Evolutionary conservation across 2,329 filamentous ascomycete species (phyloP).

Genomic region (Fonsecaea monophora): DNA sequence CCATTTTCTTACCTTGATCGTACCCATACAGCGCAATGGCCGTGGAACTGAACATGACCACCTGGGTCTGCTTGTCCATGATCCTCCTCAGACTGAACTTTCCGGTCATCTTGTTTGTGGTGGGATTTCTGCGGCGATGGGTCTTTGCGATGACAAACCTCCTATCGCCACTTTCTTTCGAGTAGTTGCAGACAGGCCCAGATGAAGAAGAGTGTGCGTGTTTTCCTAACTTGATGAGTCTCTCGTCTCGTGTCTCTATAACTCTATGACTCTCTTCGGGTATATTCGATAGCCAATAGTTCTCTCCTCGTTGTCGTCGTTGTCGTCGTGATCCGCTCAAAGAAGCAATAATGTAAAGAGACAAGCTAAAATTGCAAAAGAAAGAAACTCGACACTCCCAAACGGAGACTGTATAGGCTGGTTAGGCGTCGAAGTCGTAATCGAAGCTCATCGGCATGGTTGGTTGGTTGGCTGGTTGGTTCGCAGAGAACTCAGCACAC

Average conservation of each 20-base stretch:
- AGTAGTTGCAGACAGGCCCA: too few species aligned
- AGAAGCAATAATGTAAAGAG: too few species aligned
- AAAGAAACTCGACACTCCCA: neutral
- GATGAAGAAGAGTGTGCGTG: too few species aligned
- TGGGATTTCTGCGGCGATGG: too few species aligned
- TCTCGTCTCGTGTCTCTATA: too few species aligned
- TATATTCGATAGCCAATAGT: too few species aligned
- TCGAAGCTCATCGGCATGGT: neutral
- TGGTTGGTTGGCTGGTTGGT: neutral
- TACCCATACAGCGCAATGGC: conserved; percentile 63
- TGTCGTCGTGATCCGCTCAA: too few species aligned
- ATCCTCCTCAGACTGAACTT: conserved; percentile 28
- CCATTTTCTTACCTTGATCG: conserved; percentile 43
- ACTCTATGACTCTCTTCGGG: too few species aligned
- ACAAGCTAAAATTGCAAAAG: neutral
- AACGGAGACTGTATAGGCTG: neutral
- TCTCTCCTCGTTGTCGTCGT: too few species aligned
- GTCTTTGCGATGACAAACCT: too few species aligned
- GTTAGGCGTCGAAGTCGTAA: neutral
- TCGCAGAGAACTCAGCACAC: neutral
- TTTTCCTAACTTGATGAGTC: too few species aligned
- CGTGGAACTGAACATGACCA: conserved; percentile 61
- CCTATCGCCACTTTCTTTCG: too few species aligned
- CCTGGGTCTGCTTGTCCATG: conserved; percentile 52
- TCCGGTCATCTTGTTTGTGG: conserved; percentile 18